These are phyloP conservation scores for Pythium phragmitis DNA, from an alignment of 352 stramenopile species.

Conservation along the genomic window DNA sequence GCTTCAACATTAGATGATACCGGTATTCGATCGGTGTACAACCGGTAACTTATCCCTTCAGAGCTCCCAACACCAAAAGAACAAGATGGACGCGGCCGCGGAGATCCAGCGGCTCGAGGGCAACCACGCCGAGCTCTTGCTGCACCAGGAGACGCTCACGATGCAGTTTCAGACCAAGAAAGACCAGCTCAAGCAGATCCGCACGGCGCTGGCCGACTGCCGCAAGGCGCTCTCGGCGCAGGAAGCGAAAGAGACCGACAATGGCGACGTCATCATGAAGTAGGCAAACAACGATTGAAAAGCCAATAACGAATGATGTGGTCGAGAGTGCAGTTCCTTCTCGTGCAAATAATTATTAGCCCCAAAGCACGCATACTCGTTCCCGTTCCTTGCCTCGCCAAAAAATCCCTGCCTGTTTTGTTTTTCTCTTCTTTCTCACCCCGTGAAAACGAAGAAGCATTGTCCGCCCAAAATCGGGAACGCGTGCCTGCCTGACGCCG, in stretches of 20 bases:
- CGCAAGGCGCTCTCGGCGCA: slow-evolving; percentile 11
- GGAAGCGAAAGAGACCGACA: slow-evolving; percentile 2
- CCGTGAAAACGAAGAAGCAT: too few relatives aligned
- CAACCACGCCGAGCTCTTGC: slow-evolving; percentile 58
- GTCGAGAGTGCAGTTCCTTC: background rate
- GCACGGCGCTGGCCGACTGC: slow-evolving; percentile 37
- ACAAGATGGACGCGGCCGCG: slow-evolving; percentile 22
- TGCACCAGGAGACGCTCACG: slow-evolving; percentile 56
- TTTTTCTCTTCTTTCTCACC: background rate
- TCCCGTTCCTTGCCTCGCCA: background rate
- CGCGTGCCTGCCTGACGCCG: too few relatives aligned
- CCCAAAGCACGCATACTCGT: background rate
- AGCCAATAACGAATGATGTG: background rate
- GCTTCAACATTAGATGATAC: slow-evolving; percentile 13
- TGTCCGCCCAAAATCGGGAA: slow-evolving; percentile 9
- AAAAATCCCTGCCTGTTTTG: slow-evolving; percentile 9
- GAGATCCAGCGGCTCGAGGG: slow-evolving; percentile 56
- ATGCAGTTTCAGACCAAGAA: slow-evolving; percentile 42
- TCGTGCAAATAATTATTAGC: slow-evolving; percentile 19
- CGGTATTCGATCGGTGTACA: slow-evolving; percentile 17
- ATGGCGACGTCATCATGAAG: background rate
- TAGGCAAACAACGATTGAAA: background rate
- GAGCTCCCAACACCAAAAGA: background rate
- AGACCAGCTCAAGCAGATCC: slow-evolving; percentile 45
- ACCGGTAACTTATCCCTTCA: background rate